Evolutionary conservation across 768 basidiomycete species (phyloP), one percentile per base, ranked within the genome.

Genomic region (Leucocoprinus sp.): DNA sequence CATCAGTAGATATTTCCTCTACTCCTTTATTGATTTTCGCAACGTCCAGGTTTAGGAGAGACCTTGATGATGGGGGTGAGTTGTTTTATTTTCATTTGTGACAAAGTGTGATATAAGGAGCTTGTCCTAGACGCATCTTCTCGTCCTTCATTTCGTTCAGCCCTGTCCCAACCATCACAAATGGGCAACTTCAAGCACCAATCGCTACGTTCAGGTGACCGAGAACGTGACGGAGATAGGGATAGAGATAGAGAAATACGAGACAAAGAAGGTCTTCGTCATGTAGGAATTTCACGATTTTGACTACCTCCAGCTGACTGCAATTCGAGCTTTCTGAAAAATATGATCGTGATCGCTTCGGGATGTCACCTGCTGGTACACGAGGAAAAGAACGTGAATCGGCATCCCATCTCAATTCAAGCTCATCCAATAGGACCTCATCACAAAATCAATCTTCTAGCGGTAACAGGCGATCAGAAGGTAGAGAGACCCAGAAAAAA

Each of bases 181-280:
- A 92, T 92, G 89, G 89, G 89, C 38, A 90, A 89, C 58, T 92
- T 92, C 63, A 86, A 88, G 58, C 89, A 91, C 56, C 89, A 92
- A 54, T 87, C 88, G 8, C 64, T 83, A 54, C 84, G 86, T 43
- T 68, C 76, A 12, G 70, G 66, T 34, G 84, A 86, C 60, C 74
- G 81, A 36, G 72, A 74, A 44, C 66, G 72, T 39, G 77, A 73
- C 43, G 60, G 74, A 18, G 74, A 66, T 34, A 54, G 60, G 50
- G 65, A 76, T 45, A 64, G 75, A 18, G 76, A 80, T 50, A 61
- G 68, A n/a, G 82, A 86, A 56, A 67, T 71, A 17, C 63, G 80
- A 52, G 82, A 86, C 53, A 82, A 80, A 57, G 85, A 88, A 53
- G 84, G 84, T 12, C 69, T 90, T 38, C 79, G 88, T 49, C 84